A percentile compares a stretch with the other conserved stretches of the same genome.
phyloP scores from a whole-genome alignment of 257 asterid species.

The Solanum microdontum region DNA sequence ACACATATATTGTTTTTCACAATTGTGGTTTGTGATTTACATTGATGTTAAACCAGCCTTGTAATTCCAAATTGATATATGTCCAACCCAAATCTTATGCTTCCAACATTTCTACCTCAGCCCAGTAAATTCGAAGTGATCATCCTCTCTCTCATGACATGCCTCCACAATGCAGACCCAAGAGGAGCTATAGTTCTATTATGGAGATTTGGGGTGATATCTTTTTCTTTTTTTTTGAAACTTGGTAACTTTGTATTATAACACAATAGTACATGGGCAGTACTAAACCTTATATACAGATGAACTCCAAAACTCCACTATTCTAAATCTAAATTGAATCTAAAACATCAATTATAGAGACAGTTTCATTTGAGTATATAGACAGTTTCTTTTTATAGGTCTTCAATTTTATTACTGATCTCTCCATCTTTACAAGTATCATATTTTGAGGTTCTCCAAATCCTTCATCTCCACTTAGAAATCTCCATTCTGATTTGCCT shows the following conservation, averaged over 20 bases:
- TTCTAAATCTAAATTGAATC: no score
- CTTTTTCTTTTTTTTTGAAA: background rate
- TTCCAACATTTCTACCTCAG: background rate
- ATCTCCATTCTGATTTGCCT: background rate
- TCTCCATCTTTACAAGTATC: background rate
- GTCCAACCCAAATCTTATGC: background rate
- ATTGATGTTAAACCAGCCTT: background rate
- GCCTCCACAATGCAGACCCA: background rate
- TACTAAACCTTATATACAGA: no score
- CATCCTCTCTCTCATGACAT: background rate
- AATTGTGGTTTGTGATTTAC: background rate
- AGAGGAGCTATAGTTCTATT: background rate
- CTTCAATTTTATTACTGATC: background rate
- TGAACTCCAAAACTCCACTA: no score
- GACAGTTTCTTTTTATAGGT: background rate
- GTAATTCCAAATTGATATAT: background rate
- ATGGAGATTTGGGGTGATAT: background rate
- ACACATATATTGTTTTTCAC: background rate
- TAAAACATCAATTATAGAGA: no score
- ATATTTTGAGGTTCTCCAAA: background rate
- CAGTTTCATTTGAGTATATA: no score
- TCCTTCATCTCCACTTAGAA: background rate
- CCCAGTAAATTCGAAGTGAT: background rate
- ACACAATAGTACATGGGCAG: no score
- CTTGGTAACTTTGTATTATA: no score